Evolutionary conservation across 345 rosid species (phyloP), one percentile per base, ranked within the genome.

Genomic region (Turnera subulata): DNA sequence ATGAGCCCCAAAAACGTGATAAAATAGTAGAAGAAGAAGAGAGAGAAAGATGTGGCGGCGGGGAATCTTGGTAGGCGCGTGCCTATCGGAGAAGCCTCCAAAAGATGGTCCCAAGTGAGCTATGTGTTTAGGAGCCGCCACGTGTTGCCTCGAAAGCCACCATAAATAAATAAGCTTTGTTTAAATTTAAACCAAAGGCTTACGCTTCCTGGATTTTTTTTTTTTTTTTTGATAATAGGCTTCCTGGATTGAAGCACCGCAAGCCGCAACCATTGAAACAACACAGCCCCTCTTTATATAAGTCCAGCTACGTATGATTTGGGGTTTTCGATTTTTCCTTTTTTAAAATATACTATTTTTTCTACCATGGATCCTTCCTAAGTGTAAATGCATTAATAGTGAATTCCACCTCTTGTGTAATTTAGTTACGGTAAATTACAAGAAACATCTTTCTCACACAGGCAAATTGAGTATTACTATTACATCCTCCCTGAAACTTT

Each of bases 261-360:
- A 61, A 46, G 82, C 78, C 80, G 79, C 80, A 77, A 72, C 68
- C 55, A 46, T 80, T 80, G 82, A 80, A 74, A 57, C 21, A 6
- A 17, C 0, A 46, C 11, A 21, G 6, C 20, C 38, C 0, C 0
- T 12, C 25, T 37, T 9, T 38, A 12, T 0, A 9, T 2, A 35
- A 14, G 61, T 52, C 70, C 65, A 47, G n/a, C n/a, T n/a, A n/a
- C 43, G 38, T 52, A 56, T 45, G 51, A 51, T n/a, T 24, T 0
- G 2, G n/a, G n/a, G n/a, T n/a, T n/a, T n/a, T n/a, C n/a, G n/a
- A n/a, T n/a, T n/a, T n/a, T n/a, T n/a, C n/a, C n/a, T n/a, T n/a
- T n/a, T n/a, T n/a, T n/a, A n/a, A n/a, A n/a, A n/a, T n/a, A n/a
- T n/a, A n/a, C n/a, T n/a, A n/a, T n/a, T n/a, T n/a, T n/a, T n/a